Conservation (phyloP, 1,284 basidiomycete species). For the Tilletiopsis washingtonensis region DNA sequence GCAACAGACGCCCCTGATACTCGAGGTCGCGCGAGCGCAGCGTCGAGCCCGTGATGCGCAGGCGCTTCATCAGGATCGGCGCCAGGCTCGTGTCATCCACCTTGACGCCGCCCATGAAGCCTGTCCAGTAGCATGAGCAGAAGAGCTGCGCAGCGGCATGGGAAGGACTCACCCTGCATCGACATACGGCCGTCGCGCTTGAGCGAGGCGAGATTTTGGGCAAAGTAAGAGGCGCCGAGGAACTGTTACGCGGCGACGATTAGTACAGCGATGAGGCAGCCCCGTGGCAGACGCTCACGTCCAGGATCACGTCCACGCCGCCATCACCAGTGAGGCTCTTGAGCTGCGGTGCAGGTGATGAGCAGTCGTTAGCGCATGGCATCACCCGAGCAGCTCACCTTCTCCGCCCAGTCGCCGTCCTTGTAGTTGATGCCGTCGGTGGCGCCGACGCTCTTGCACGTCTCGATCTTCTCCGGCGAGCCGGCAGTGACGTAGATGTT, state of each 20-base stretch:
- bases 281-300: no score
- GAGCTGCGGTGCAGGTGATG: constrained; percentile 9
- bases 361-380: background rate
- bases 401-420: constrained; percentile 66
- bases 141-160: no score
- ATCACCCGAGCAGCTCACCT: constrained; percentile 48
- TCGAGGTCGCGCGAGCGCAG: constrained; percentile 67
- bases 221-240: constrained; percentile 74
- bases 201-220: constrained; percentile 68
- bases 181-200: constrained; percentile 72
- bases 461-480: constrained; percentile 71
- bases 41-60: constrained; percentile 82
- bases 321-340: constrained; percentile 50
- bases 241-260: no score
- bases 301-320: constrained; percentile 74
- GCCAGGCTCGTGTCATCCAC: constrained; percentile 61
- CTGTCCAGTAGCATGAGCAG: no score
- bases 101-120: constrained; percentile 62
- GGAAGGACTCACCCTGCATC: no score
- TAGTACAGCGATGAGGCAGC: no score
- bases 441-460: constrained; percentile 59
- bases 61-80: constrained; percentile 72
- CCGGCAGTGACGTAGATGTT: constrained; percentile 62
- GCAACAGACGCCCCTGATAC: constrained; percentile 73
- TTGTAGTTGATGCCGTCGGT: constrained; percentile 76